Evolutionary conservation across 345 rosid species (phyloP), one percentile per base, ranked within the genome.

Genomic region (Eucalyptus urophylla): DNA sequence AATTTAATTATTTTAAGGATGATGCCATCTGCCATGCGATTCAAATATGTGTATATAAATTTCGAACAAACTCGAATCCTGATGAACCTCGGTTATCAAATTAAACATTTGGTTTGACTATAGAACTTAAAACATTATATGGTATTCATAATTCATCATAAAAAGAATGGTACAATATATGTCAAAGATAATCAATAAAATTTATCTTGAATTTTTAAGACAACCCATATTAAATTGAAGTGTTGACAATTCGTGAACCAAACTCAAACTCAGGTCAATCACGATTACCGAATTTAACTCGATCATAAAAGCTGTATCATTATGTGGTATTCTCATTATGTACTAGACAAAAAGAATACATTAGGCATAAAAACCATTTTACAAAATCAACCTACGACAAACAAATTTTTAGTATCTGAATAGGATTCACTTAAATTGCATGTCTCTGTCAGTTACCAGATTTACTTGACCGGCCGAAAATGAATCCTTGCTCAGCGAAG

Each of bases 181-280:
- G 8, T 40, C 12, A 25, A 11, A 76, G 4, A 21, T 5, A 76
- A 37, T 76, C 0, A 21, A 65, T 5, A 11, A 40, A 37, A 21
- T 22, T 76, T 21, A 40, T 11, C 14, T 40, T 76, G 47, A 40
- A 40, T 76, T 40, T 76, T 21, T 76, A 40, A 76, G 15, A 76
- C 15, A 40, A 37, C 29, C 5, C 10, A 14, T n/a, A 37, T 65
- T 6, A 7, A 7, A 65, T 33, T 2, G 2, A 21, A 21, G 5
- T 11, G 5, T 21, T 8, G 3, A 1, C 6, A 21, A 21, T 19
- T 37, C 2, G 1, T 1, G 13, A 37, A 3, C 3, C 16, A 76
- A 67, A 76, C 47, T 76, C 5, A 76, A 40, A 76, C 3, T 11
- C 13, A 2, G 1, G 3, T 37, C 9, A 40, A 40, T 76, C 5